Conservation (phyloP, 768 basidiomycete genomes). For the Lyophyllum decastes region DNA sequence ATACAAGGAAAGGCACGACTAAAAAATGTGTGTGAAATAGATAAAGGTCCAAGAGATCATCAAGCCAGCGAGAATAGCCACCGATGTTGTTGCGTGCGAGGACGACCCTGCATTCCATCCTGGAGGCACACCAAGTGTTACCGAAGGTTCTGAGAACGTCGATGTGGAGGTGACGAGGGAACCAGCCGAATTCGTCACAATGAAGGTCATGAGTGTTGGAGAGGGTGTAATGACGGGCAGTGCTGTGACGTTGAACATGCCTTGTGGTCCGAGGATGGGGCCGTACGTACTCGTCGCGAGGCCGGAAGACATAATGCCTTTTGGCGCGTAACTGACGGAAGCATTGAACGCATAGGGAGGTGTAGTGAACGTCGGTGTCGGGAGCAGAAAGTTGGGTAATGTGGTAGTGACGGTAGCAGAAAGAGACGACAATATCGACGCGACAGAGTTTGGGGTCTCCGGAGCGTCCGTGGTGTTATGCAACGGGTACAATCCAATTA, state of each 20-base stretch:
- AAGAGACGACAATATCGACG: slow-evolving; percentile 56
- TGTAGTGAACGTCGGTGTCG: slow-evolving; percentile 64
- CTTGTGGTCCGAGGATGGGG: slow-evolving; percentile 49
- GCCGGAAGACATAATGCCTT: slow-evolving; percentile 58
- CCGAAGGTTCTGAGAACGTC: slow-evolving; percentile 42
- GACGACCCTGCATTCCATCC: slow-evolving; percentile 44
- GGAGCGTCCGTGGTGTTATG: slow-evolving; percentile 43
- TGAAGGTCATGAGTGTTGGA: slow-evolving; percentile 54
- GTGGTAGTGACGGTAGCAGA: slow-evolving; percentile 69
- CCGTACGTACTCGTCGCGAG: slow-evolving; percentile 75
- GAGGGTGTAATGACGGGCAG: slow-evolving; percentile 57
- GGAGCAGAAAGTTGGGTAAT: slow-evolving; percentile 68
- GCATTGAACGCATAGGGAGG: slow-evolving; percentile 72
- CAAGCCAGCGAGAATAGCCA: slow-evolving; percentile 11
- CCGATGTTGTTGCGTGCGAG: slow-evolving; percentile 15
- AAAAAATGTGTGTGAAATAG: slow-evolving; percentile 15
- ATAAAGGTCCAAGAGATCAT: slow-evolving; percentile 20
- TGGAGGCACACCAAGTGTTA: slow-evolving; percentile 66
- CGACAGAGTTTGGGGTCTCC: slow-evolving; percentile 41
- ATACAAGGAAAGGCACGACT: neutral
- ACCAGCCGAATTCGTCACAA: slow-evolving; percentile 59
- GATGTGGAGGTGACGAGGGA: slow-evolving; percentile 54
- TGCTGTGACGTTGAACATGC: slow-evolving; percentile 45
- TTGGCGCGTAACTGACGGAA: slow-evolving; percentile 54
- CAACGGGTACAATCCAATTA: slow-evolving; percentile 76